Conservation (phyloP, 768 basidiomycete genomes). For the Tephrocybe sp. region DNA sequence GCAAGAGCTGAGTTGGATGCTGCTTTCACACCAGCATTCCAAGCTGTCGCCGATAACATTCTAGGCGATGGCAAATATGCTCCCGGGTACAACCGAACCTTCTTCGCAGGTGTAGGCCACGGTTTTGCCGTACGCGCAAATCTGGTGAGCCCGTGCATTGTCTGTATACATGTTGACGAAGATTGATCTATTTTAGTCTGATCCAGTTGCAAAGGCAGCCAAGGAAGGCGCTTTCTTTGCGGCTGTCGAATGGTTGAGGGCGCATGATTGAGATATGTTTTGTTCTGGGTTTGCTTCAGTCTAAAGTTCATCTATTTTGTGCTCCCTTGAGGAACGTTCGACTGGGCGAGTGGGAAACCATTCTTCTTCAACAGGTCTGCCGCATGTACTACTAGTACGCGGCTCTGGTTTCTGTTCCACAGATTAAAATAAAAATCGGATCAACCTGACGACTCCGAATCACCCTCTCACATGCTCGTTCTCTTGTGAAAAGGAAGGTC, state of each 20-base stretch:
- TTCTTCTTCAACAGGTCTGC: no score
- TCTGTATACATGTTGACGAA: not conserved
- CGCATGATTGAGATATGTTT: slow-evolving; percentile 12
- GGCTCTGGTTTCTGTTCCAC: no score
- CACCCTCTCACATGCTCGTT: no score
- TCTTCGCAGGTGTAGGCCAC: slow-evolving; percentile 16
- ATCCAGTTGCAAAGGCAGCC: slow-evolving; percentile 17
- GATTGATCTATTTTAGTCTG: slow-evolving; percentile 7
- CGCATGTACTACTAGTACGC: no score
- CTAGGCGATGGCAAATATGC: slow-evolving; percentile 13
- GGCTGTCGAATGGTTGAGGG: slow-evolving; percentile 16
- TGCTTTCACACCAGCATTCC: slow-evolving; percentile 11
- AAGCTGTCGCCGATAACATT: slow-evolving; percentile 14
- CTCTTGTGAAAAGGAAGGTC: no score
- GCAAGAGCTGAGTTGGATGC: slow-evolving; percentile 16
- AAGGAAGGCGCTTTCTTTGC: slow-evolving; percentile 18
- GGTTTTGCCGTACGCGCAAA: slow-evolving; percentile 19
- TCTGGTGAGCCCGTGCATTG: slow-evolving; percentile 5
- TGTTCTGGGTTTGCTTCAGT: no score
- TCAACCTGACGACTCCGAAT: no score
- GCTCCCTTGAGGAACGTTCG: no score
- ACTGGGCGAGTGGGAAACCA: no score
- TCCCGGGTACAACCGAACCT: slow-evolving; percentile 15
- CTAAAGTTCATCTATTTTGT: no score
- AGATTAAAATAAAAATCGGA: no score